Base-by-base conservation (phyloP, 2,329 filamentous ascomycete species). In the Ascochyta viciae-villosae region DNA sequence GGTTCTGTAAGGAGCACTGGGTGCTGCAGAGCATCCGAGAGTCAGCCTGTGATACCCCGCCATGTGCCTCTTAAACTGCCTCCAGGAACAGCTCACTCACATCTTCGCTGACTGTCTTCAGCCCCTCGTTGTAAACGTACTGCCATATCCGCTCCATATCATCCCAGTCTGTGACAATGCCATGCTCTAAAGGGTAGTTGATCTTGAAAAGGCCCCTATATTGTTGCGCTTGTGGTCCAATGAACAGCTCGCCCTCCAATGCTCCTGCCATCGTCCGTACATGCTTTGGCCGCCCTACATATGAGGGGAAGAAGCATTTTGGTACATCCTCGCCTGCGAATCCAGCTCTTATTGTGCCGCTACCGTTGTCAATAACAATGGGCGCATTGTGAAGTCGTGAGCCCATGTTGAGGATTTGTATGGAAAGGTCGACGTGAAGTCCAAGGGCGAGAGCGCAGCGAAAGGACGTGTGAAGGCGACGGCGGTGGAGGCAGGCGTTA, bases 101-200 rank as follows among this genome's bases (percentile, higher is more conserved):
- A 85, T 99, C 95, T 84, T 99, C 95, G 77, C 93, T 97, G 74
- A 97, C 83, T 45, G 94, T 96, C 82, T 97, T 98, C 70, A 99
- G 78, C 62, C 96, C 95, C 73, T 97, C 94, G 54, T 91, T 91
- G 76, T 98, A 99, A 49, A 99, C 92, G 73, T 96, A 95, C 71
- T 96, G 91, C 95, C 95, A 99, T 79, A 99, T 99, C 80, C 92
- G 88, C 82, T 99, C 95, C 95, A 99, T 99, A 74, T 99, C 95
- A 74, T 98, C 95, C 95, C 95, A 99, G 78, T 99, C 92, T 66
- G 95, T 99, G 61, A 99, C 95, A 70, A 99, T 96, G 67, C 95
- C 95, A 76, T 99, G 95, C 80, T 98, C 95, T 51, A 99, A 81
- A 40, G 95, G 95, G 75, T 98, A 98, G 64, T 88, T 85, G 69